Evolutionary conservation across 164 flowering plant species (phyloP).

Genomic region (Vitis rotundifolia): DNA sequence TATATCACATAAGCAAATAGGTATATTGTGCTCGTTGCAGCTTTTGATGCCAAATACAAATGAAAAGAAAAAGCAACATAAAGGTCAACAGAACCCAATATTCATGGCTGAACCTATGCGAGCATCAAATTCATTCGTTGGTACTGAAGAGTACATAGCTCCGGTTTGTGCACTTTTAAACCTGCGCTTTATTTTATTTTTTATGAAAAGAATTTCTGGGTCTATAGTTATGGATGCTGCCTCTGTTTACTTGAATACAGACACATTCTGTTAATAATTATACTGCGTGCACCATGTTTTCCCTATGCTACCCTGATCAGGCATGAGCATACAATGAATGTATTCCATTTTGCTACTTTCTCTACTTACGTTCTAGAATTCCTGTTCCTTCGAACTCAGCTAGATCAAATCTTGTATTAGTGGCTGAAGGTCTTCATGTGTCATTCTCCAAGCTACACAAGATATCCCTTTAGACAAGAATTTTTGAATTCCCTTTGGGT

Average conservation of each 20-base stretch:
- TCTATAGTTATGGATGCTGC: background rate
- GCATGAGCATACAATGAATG: too few relatives aligned
- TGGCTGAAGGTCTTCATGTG: background rate
- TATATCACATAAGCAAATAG: background rate
- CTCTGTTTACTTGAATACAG: background rate
- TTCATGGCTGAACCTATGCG: slow-evolving; percentile 97
- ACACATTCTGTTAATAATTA: too few relatives aligned
- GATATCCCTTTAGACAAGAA: background rate
- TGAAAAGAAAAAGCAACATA: slow-evolving; percentile 67
- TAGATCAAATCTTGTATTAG: background rate
- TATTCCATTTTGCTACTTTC: too few relatives aligned
- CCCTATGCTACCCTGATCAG: too few relatives aligned
- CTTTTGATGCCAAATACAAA: slow-evolving; percentile 59
- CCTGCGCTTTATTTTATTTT: background rate
- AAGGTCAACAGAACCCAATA: slow-evolving; percentile 64
- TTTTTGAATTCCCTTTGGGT: background rate
- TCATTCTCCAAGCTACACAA: background rate
- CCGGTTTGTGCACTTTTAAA: slow-evolving; percentile 60
- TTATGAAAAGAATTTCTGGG: background rate
- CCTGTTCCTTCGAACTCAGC: too few relatives aligned
- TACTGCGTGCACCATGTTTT: too few relatives aligned
- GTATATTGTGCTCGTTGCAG: slow-evolving; percentile 39
- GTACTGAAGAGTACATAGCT: slow-evolving; percentile 98
- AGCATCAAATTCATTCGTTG: slow-evolving; percentile 98
- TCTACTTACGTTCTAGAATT: too few relatives aligned